Evolutionary conservation across 495 filamentous ascomycete species (phyloP).

Genomic region (Thozetella sp.): DNA sequence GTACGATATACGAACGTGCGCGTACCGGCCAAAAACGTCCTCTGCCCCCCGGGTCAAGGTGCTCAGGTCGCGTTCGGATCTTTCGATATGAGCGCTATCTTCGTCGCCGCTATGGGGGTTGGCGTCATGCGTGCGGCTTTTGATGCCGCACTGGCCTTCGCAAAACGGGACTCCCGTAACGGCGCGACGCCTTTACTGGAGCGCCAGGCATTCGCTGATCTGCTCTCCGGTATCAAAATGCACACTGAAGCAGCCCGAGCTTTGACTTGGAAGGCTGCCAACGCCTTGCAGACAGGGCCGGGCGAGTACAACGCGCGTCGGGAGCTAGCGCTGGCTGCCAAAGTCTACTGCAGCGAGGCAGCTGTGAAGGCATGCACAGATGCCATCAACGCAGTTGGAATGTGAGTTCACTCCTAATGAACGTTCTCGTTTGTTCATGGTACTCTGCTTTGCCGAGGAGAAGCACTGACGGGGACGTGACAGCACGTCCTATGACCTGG

Average conservation of each 20-base stretch:
- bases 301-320: slow-evolving; percentile 38
- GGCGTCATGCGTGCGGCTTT: slow-evolving; percentile 56
- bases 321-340: slow-evolving; percentile 50
- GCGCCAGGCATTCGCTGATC: slow-evolving; percentile 51
- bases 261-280: slow-evolving; percentile 53
- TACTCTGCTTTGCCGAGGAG: neutral
- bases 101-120: slow-evolving; percentile 55
- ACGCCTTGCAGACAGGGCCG: slow-evolving; percentile 36
- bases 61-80: slow-evolving; percentile 31
- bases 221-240: slow-evolving; percentile 57
- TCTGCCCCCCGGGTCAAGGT: slow-evolving; percentile 42
- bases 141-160: slow-evolving; percentile 51
- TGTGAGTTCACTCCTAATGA: too few relatives aligned
- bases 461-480: slow-evolving; percentile 5
- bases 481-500: slow-evolving; percentile 42
- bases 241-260: slow-evolving; percentile 49
- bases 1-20: slow-evolving; percentile 48
- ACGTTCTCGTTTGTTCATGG: too few relatives aligned
- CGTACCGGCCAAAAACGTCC: slow-evolving; percentile 45
- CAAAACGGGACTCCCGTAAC: slow-evolving; percentile 38
- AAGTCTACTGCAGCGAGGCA: slow-evolving; percentile 52
- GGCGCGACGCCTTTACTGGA: slow-evolving; percentile 42
- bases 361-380: slow-evolving; percentile 47
- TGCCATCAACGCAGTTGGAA: slow-evolving; percentile 51
- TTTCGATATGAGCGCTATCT: slow-evolving; percentile 45